A percentile compares a stretch with the other conserved stretches of the same genome.
phyloP scores from a whole-genome alignment of 208 protist species.

The Herpetomonas samuelpessoai region DNA sequence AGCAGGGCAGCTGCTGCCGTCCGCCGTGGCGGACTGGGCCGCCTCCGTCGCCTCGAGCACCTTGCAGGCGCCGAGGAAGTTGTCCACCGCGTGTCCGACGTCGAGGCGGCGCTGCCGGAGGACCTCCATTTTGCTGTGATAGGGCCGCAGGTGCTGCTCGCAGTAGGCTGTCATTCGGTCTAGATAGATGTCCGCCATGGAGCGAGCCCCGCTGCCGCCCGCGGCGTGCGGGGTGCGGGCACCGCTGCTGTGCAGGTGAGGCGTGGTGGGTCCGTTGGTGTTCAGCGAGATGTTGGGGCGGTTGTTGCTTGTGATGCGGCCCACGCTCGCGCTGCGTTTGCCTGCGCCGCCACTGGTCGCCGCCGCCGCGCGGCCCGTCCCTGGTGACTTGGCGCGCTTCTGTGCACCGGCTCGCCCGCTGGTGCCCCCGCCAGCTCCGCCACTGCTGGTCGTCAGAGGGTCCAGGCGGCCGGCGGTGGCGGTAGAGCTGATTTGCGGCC shows the following conservation, averaged over 20 bases:
- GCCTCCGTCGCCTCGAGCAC: neutral
- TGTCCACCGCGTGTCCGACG: slow-evolving; percentile 28
- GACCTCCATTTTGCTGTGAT: slow-evolving; percentile 43
- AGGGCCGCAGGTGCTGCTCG: slow-evolving; percentile 49
- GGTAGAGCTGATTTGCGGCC: too few species aligned
- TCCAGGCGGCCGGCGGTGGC: neutral
- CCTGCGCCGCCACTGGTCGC: neutral
- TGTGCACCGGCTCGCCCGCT: neutral
- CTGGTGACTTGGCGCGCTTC: slow-evolving; percentile 14
- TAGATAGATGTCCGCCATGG: slow-evolving; percentile 16
- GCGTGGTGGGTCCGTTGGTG: slow-evolving; percentile 2
- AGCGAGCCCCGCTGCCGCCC: slow-evolving; percentile 1
- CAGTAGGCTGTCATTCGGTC: slow-evolving; percentile 54
- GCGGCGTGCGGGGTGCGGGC: slow-evolving; percentile 2
- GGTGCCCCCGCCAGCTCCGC: neutral
- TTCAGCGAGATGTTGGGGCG: slow-evolving; percentile 2
- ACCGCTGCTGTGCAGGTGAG: slow-evolving; percentile 5
- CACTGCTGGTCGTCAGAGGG: neutral
- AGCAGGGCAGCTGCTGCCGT: neutral
- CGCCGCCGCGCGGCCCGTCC: slow-evolving; percentile 6
- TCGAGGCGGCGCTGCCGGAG: slow-evolving; percentile 36
- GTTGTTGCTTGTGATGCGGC: slow-evolving; percentile 27
- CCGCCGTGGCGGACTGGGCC: neutral
- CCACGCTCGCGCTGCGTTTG: slow-evolving; percentile 39
- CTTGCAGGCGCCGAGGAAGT: slow-evolving; percentile 27